A percentile compares a stretch with the other conserved stretches of the same genome.
phyloP scores from a whole-genome alignment of 2,329 filamentous ascomycete species.

The Colletotrichum tabaci region DNA sequence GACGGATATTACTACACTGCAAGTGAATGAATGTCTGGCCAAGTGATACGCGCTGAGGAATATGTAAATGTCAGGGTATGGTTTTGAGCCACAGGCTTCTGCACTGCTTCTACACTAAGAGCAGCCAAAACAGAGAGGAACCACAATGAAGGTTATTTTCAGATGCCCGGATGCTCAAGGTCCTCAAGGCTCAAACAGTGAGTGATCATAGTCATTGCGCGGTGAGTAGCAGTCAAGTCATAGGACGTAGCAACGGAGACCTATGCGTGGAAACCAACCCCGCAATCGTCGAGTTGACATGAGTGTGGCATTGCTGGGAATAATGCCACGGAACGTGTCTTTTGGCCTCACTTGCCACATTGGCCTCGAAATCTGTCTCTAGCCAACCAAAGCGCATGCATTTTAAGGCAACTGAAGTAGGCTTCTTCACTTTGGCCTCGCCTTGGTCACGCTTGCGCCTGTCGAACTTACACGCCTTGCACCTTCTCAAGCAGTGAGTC shows the following conservation, averaged over 20 bases:
- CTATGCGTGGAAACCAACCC: conserved; percentile 2
- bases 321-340: neutral
- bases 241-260: neutral
- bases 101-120: no score
- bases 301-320: neutral
- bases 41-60: no score
- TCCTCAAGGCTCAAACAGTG: neutral
- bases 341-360: conserved; percentile 24
- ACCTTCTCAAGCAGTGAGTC: conserved; percentile 32
- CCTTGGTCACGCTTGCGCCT: neutral
- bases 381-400: no score
- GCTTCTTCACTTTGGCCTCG: neutral
- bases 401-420: neutral
- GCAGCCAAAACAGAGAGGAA: no score
- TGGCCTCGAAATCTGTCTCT: neutral
- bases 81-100: no score
- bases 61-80: no score
- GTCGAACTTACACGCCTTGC: neutral
- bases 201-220: neutral
- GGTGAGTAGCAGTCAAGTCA: neutral
- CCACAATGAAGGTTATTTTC: no score
- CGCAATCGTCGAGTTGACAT: conserved; percentile 11
- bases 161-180: neutral
- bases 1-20: no score
- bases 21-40: neutral